Evolutionary conservation across 139 green algal species (phyloP).

Genomic region (Chlorella ohadii): DNA sequence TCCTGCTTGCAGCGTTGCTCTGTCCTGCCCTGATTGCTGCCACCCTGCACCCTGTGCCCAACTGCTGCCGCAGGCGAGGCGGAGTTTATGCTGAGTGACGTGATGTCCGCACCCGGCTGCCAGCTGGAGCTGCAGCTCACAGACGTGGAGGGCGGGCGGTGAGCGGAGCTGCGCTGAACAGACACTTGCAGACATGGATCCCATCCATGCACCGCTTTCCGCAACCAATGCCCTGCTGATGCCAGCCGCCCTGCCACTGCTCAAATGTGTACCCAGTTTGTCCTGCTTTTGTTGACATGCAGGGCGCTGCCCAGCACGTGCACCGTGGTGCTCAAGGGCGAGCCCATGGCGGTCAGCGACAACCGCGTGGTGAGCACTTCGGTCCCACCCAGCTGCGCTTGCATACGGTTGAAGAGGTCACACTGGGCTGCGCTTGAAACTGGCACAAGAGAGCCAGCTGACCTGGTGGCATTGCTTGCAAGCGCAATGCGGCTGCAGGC

Average conservation of each 20-base stretch:
- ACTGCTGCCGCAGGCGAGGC: conserved; percentile 9
- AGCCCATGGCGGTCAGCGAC: neutral
- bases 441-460: neutral
- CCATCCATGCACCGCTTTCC: neutral
- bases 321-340: conserved; percentile 16
- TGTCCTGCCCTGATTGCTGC: no score
- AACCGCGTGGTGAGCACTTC: conserved; percentile 11
- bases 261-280: no score
- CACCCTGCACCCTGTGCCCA: no score
- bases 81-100: neutral
- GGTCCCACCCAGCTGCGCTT: no score
- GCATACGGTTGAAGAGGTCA: no score
- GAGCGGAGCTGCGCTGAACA: neutral
- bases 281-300: neutral
- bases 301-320: conserved; percentile 10
- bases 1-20: no score
- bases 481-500: no score
- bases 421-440: no score
- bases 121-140: conserved; percentile 20
- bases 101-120: conserved; percentile 3
- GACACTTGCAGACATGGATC: neutral
- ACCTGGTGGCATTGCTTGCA: neutral
- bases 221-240: no score
- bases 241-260: no score
- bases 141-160: neutral